Evolutionary conservation across 305 asterid genomes (phyloP).

Genomic region (Striga hermonthica): DNA sequence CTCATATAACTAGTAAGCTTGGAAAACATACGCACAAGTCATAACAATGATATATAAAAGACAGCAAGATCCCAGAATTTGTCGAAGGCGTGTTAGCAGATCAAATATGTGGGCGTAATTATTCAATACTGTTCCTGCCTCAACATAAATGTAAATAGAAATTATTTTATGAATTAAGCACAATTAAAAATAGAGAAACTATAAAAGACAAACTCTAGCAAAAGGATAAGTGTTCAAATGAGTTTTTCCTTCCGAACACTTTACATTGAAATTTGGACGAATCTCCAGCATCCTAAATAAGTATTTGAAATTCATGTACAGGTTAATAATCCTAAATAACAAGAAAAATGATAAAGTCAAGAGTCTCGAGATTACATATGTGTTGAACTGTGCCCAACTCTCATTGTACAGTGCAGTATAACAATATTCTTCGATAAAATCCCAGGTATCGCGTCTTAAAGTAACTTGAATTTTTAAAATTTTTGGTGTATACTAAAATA

Average conservation of each 20-base stretch:
- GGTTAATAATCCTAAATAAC: conserved; percentile 19
- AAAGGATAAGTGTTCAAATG: too few species aligned
- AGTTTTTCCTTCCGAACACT: conserved; percentile 5
- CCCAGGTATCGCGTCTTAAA: conserved; percentile 72
- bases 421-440: conserved; percentile 72
- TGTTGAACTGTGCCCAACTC: conserved; percentile 80
- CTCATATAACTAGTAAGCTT: too few species aligned
- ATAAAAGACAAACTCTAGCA: too few species aligned
- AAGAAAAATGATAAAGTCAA: conserved; percentile 9
- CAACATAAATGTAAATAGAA: conserved; percentile 60
- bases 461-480: conserved; percentile 52
- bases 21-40: too few species aligned
- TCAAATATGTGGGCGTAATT: conserved; percentile 96
- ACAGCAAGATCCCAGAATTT: conserved; percentile 45
- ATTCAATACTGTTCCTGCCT: conserved; percentile 70
- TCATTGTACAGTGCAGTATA: conserved; percentile 75
- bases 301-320: conserved; percentile 16
- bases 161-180: conserved; percentile 17
- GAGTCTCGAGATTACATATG: conserved; percentile 56
- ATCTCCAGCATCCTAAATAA: conserved; percentile 9
- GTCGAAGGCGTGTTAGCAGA: conserved; percentile 90
- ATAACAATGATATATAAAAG: conserved; percentile 19
- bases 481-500: conserved; percentile 12
- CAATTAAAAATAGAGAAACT: too few species aligned
- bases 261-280: conserved; percentile 5